Evolutionary conservation across 2,329 filamentous ascomycete species (phyloP).

Genomic region (Aspergillus spinulosporus): DNA sequence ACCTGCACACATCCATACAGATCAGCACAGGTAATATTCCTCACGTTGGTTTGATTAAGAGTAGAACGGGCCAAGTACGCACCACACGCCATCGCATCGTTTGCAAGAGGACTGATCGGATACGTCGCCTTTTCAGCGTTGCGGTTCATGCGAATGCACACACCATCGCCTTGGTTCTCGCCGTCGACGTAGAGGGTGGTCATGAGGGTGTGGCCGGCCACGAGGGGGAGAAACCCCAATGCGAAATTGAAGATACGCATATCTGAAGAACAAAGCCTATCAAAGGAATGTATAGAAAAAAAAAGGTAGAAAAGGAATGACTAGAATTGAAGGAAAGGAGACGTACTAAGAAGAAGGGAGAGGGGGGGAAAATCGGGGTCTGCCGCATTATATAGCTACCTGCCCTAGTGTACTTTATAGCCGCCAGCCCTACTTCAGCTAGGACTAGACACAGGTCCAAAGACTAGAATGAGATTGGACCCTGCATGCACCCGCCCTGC

Average conservation of each 20-base stretch:
- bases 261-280: neutral
- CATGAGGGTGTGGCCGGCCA: conserved; percentile 58
- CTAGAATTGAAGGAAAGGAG: neutral
- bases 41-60: neutral
- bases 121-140: conserved; percentile 54
- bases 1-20: conserved; percentile 36
- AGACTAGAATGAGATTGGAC: neutral
- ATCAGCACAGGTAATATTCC: no score
- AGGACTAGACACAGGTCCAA: neutral
- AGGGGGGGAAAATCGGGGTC: neutral
- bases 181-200: conserved; percentile 65
- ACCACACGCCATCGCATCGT: conserved; percentile 71
- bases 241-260: conserved; percentile 11
- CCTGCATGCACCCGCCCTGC: neutral
- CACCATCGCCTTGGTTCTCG: conserved; percentile 67
- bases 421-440: no score
- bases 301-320: conserved; percentile 8
- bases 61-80: conserved; percentile 32
- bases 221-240: conserved; percentile 10
- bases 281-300: conserved; percentile 8
- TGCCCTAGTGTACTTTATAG: no score
- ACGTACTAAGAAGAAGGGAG: conserved; percentile 9
- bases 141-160: conserved; percentile 67
- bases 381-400: neutral
- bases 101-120: conserved; percentile 60